Percentiles rank a stretch among this genome's conserved stretches.
Conservation (phyloP, 2,329 filamentous ascomycete genomes). For the Chrysosporium queenslandicum region DNA sequence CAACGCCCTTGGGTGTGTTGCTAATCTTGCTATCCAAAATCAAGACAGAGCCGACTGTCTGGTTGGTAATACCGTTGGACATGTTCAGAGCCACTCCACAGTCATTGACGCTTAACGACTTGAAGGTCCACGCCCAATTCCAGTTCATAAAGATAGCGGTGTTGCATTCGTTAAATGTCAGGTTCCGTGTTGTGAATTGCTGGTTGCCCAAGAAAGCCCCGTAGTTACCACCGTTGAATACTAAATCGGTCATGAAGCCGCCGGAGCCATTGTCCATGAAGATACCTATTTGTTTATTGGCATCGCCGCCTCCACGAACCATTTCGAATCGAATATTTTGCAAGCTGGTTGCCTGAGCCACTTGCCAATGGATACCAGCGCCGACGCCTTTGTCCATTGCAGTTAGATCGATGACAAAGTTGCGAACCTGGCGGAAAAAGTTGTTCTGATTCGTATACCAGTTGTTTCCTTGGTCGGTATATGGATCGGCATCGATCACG, state of each 20-base stretch:
- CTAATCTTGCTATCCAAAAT: constrained; percentile 70
- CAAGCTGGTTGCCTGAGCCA: constrained; percentile 69
- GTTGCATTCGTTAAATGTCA: constrained; percentile 71
- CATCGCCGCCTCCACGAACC: constrained; percentile 52
- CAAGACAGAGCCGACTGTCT: constrained; percentile 77
- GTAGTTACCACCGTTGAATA: constrained; percentile 70
- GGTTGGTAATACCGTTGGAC: constrained; percentile 52
- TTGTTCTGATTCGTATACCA: constrained; percentile 74
- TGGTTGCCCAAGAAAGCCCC: constrained; percentile 76
- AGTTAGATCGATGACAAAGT: constrained; percentile 72
- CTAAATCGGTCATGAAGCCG: constrained; percentile 72
- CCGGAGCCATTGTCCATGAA: constrained; percentile 81
- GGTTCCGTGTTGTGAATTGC: constrained; percentile 75
- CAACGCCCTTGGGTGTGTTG: constrained; percentile 66
- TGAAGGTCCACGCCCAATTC: constrained; percentile 82
- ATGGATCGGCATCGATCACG: constrained; percentile 81
- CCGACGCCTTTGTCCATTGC: constrained; percentile 45
- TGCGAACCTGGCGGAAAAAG: constrained; percentile 74
- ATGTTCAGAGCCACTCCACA: constrained; percentile 71
- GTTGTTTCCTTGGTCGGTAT: constrained; percentile 57
- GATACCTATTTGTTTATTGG: constrained; percentile 63
- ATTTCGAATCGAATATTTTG: constrained; percentile 78
- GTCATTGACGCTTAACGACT: constrained; percentile 63
- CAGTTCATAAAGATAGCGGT: constrained; percentile 84
- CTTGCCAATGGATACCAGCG: constrained; percentile 74